phyloP scores from a whole-genome alignment of 257 asterid genomes.

The Nicotiana otophora region DNA sequence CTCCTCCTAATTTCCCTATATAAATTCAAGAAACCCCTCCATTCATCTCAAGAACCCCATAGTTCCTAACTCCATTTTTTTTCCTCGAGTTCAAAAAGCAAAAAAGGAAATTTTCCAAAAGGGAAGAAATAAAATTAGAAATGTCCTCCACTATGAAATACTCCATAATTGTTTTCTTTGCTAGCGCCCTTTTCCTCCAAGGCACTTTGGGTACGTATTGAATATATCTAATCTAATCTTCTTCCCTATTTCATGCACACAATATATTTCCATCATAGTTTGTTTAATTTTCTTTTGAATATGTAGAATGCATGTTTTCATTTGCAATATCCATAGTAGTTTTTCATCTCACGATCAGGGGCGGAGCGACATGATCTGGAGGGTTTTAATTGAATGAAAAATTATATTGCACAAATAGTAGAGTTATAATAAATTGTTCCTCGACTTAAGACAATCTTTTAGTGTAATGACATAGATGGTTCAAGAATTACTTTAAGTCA shows the following conservation, averaged over 20 bases:
- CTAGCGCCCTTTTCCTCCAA: slow-evolving; percentile 30
- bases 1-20: neutral
- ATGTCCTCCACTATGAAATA: neutral
- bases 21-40: neutral
- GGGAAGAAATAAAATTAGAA: neutral
- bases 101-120: neutral
- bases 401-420: neutral
- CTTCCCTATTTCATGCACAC: neutral
- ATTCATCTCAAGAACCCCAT: neutral
- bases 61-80: neutral
- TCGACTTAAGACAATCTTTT: too few species aligned
- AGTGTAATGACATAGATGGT: neutral
- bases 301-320: neutral
- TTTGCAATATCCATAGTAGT: neutral
- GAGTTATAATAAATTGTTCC: too few species aligned
- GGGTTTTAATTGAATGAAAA: neutral
- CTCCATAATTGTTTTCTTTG: slow-evolving; percentile 15
- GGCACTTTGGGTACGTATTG: slow-evolving; percentile 38
- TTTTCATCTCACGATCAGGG: neutral
- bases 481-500: neutral
- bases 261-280: neutral
- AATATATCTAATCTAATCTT: neutral
- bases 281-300: neutral
- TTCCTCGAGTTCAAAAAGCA: neutral
- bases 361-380: neutral